Percentiles rank a stretch among this genome's conserved stretches.
phyloP scores from a whole-genome alignment of 495 filamentous ascomycete species.

The Trichoderma virens region DNA sequence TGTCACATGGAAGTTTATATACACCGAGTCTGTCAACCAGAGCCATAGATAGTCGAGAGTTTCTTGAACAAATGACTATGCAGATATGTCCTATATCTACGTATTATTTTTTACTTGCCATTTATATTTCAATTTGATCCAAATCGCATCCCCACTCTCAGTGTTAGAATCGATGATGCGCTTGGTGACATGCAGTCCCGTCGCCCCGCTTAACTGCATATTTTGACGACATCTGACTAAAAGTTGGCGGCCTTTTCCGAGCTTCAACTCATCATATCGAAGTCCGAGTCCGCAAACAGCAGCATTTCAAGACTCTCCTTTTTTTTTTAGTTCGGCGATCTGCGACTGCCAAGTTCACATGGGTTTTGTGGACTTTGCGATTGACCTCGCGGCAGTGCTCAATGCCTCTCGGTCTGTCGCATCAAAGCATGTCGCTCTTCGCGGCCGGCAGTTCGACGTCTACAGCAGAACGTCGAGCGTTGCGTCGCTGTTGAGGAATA shows the following conservation, averaged over 20 bases:
- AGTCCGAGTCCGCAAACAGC: background rate
- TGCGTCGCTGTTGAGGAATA: conserved; percentile 51
- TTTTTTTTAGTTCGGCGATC: background rate
- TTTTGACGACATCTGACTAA: background rate
- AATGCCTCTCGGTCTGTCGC: conserved; percentile 72
- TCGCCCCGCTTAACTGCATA: conserved; percentile 6
- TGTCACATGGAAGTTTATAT: background rate
- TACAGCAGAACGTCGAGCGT: conserved; percentile 73
- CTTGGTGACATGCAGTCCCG: background rate
- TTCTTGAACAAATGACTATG: too few species aligned
- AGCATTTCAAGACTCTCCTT: background rate
- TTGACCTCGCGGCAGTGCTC: conserved; percentile 73
- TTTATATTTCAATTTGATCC: too few species aligned
- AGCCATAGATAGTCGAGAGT: too few species aligned
- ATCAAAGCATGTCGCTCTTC: conserved; percentile 69
- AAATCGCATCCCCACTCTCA: too few species aligned
- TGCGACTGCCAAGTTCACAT: conserved; percentile 18
- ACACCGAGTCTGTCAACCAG: too few species aligned
- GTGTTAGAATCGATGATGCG: too few species aligned
- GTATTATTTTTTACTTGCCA: too few species aligned
- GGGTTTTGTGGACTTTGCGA: conserved; percentile 46
- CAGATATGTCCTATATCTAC: too few species aligned
- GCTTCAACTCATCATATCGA: background rate
- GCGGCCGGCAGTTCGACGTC: conserved; percentile 67
- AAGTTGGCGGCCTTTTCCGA: background rate